phyloP scores from a whole-genome alignment of 768 basidiomycete genomes.

The Hygrophorus pudorinus region DNA sequence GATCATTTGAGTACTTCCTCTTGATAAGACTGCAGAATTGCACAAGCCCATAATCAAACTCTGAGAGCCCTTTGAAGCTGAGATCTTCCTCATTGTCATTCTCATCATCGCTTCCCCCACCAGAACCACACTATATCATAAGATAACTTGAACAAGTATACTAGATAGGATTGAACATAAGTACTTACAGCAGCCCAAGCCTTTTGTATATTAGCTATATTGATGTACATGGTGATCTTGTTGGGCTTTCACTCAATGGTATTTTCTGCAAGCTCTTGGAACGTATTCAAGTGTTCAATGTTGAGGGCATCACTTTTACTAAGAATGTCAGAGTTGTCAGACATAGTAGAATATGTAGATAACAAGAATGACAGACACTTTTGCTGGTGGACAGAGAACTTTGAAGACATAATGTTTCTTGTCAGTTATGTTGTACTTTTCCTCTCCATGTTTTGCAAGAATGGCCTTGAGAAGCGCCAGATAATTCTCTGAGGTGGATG shows the following conservation, averaged over 20 bases:
- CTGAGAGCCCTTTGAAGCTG: too few species aligned
- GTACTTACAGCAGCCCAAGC: too few species aligned
- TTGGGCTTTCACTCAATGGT: constrained; percentile 4
- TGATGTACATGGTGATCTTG: constrained; percentile 9
- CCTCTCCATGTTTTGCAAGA: constrained; percentile 9
- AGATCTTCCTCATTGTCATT: too few species aligned
- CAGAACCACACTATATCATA: too few species aligned
- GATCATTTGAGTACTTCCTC: too few species aligned
- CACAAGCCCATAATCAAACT: too few species aligned
- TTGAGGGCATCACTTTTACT: constrained; percentile 16
- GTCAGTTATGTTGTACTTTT: constrained; percentile 4
- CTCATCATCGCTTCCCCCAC: too few species aligned
- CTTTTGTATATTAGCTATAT: constrained; percentile 1
- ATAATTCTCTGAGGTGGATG: background rate
- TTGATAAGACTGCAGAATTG: too few species aligned
- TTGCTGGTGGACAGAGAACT: background rate
- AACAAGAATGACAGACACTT: background rate
- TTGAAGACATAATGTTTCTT: constrained; percentile 7
- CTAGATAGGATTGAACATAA: too few species aligned
- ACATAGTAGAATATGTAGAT: background rate
- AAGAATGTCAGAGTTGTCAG: background rate
- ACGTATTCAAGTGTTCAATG: constrained; percentile 10
- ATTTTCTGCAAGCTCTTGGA: constrained; percentile 6
- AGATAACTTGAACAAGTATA: too few species aligned
- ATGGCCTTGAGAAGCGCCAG: constrained; percentile 2